Evolutionary conservation across 2,329 filamentous ascomycete species (phyloP).

Genomic region (Pezicula neosporulosa): DNA sequence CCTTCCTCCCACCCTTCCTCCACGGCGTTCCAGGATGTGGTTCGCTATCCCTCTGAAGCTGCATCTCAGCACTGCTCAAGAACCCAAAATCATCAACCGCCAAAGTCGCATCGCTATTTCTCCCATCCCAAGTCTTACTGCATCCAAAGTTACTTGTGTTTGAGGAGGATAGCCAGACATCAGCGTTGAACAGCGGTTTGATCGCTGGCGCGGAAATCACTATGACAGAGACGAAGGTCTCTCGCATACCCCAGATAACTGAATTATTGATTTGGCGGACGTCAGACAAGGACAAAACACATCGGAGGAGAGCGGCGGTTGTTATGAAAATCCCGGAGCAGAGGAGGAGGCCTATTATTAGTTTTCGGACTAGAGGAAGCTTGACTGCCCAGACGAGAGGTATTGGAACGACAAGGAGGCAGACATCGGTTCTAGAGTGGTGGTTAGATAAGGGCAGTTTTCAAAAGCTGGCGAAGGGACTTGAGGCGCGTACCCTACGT

Average conservation of each 20-base stretch:
- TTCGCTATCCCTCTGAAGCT: too few relatives aligned
- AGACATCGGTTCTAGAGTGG: constrained; percentile 29
- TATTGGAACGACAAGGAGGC: constrained; percentile 36
- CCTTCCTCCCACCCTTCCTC: too few relatives aligned
- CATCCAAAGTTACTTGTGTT: not conserved
- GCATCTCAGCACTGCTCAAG: too few relatives aligned
- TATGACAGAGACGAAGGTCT: constrained; percentile 41
- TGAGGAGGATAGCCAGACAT: constrained; percentile 29
- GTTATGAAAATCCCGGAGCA: constrained; percentile 42
- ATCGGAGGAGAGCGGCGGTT: constrained; percentile 37
- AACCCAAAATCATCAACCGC: too few relatives aligned
- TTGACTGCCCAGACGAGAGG: constrained; percentile 35
- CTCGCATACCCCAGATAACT: constrained; percentile 40
- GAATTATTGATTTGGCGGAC: constrained; percentile 32
- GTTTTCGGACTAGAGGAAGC: constrained; percentile 26
- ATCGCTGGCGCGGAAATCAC: constrained; percentile 39
- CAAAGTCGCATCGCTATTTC: too few relatives aligned
- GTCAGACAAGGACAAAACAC: constrained; percentile 32
- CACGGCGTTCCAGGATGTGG: too few relatives aligned
- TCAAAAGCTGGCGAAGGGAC: not conserved
- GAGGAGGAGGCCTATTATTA: constrained; percentile 35
- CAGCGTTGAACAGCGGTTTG: constrained; percentile 34
- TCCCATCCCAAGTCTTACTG: too few relatives aligned
- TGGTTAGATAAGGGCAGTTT: constrained; percentile 21
- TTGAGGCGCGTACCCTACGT: constrained; percentile 11